Percentiles rank a stretch among this genome's conserved stretches.
Conservation (phyloP, 1,139 yeast species). For the Taiozyma sp. region DNA sequence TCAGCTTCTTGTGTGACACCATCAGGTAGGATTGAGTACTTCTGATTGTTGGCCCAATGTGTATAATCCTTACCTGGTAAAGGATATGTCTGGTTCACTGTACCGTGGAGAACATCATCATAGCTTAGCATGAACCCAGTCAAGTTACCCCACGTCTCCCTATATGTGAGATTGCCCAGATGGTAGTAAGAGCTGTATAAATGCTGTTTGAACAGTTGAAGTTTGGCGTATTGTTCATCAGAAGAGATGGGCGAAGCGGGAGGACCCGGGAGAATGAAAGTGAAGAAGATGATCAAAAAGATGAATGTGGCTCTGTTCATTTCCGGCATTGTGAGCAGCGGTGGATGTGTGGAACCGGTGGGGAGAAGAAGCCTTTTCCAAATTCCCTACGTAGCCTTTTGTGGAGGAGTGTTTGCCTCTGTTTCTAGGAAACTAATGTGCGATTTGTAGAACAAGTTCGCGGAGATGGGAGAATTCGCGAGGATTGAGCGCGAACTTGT, state of each 20-base stretch:
- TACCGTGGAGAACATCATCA: slow-evolving; percentile 42
- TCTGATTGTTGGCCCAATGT: slow-evolving; percentile 50
- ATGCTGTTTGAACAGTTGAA: slow-evolving; percentile 27
- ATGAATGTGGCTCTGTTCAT: slow-evolving; percentile 21
- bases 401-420: background rate
- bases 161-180: slow-evolving; percentile 39
- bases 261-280: slow-evolving; percentile 33
- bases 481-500: too few relatives aligned
- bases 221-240: slow-evolving; percentile 26
- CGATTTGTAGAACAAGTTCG: background rate
- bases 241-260: slow-evolving; percentile 29
- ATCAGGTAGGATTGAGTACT: slow-evolving; percentile 57
- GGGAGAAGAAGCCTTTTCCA: background rate
- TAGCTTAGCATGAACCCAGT: slow-evolving; percentile 69
- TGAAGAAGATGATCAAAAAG: slow-evolving; percentile 20
- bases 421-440: background rate
- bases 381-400: background rate
- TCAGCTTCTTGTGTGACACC: slow-evolving; percentile 41
- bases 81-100: slow-evolving; percentile 50
- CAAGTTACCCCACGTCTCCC: slow-evolving; percentile 59
- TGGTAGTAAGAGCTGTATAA: slow-evolving; percentile 29
- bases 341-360: background rate
- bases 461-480: background rate
- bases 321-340: background rate
- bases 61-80: slow-evolving; percentile 37